phyloP scores from a whole-genome alignment of 2,329 filamentous ascomycete genomes.

The Zymoseptoria tritici region DNA sequence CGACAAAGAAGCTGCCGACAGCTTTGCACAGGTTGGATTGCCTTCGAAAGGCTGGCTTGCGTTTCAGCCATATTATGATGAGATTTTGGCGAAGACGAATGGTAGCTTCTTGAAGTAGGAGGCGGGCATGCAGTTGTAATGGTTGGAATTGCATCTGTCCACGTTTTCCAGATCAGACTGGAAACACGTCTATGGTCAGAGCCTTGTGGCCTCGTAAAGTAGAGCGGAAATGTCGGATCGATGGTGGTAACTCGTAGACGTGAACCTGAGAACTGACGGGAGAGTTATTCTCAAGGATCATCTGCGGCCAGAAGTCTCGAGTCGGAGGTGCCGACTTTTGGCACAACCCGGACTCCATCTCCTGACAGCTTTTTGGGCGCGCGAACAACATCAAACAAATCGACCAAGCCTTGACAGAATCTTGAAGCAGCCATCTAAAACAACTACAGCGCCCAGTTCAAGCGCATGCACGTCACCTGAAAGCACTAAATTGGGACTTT shows the following conservation, averaged over 20 bases:
- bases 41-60: conserved; percentile 46
- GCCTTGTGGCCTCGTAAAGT: too few species aligned
- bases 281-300: not conserved
- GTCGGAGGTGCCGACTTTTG: not conserved
- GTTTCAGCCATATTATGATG: conserved; percentile 49
- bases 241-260: not conserved
- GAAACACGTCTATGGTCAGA: too few species aligned
- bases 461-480: not conserved
- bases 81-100: conserved; percentile 44
- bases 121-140: too few species aligned
- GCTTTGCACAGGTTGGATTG: conserved; percentile 37
- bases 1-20: conserved; percentile 35
- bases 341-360: not conserved
- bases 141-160: too few species aligned
- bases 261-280: not conserved
- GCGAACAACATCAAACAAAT: not conserved
- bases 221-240: not conserved
- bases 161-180: too few species aligned
- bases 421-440: not conserved
- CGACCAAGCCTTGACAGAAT: not conserved
- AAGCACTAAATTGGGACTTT: not conserved
- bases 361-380: not conserved
- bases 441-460: not conserved
- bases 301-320: not conserved
- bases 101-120: conserved; percentile 41